phyloP scores from a whole-genome alignment of 306 rosid species.

The Hylodesmum podocarpum region DNA sequence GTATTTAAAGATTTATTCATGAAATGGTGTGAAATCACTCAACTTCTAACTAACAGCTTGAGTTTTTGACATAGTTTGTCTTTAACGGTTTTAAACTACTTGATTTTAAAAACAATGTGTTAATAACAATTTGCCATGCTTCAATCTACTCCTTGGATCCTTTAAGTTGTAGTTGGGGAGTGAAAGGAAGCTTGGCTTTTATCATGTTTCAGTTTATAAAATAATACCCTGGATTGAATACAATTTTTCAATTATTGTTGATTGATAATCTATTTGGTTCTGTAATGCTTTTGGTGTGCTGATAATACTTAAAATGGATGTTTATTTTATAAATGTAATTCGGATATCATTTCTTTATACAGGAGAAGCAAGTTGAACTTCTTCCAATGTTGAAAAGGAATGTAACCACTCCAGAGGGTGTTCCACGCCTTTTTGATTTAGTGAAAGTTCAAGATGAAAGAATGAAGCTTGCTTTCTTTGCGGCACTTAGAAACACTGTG shows the following conservation, averaged over 20 bases:
- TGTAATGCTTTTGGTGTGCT: background rate
- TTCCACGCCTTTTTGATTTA: constrained; percentile 88
- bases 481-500: constrained; percentile 71
- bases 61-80: background rate
- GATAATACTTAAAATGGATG: background rate
- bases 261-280: constrained; percentile 5
- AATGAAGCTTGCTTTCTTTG: constrained; percentile 92
- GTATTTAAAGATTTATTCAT: background rate
- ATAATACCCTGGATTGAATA: background rate
- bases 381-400: constrained; percentile 63
- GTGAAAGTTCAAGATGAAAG: constrained; percentile 77
- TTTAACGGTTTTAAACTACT: background rate
- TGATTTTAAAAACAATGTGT: background rate
- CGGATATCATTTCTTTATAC: constrained; percentile 22
- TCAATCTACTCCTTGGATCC: background rate
- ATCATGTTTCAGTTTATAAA: background rate
- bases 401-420: constrained; percentile 78
- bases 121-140: background rate
- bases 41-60: background rate
- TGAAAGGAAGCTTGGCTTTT: constrained; percentile 7
- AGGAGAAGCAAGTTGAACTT: constrained; percentile 84
- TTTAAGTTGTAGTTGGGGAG: constrained; percentile 1
- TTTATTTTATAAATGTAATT: background rate
- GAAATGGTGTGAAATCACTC: background rate
- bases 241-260: background rate